Evolutionary conservation across 106 monocot genomes (phyloP).

Genomic region (Xerophyta viscosa): DNA sequence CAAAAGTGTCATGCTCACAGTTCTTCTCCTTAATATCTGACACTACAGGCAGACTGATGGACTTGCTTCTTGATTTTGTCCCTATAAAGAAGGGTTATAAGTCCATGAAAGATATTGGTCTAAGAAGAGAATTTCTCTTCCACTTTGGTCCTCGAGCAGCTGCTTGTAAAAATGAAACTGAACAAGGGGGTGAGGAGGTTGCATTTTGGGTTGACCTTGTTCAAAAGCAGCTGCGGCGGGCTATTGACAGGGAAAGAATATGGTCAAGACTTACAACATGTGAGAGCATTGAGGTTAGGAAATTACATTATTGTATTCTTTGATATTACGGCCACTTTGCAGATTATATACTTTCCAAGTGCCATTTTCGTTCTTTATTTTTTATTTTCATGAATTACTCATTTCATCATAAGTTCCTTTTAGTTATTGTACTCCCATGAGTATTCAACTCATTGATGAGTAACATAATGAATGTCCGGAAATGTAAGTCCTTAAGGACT

Average conservation of each 20-base stretch:
- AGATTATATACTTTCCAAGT: neutral
- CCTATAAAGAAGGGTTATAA: conserved; percentile 64
- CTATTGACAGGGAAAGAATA: conserved; percentile 91
- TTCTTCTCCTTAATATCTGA: conserved; percentile 81
- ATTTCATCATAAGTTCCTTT: no score
- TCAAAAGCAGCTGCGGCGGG: conserved; percentile 64
- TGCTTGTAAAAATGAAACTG: conserved; percentile 31
- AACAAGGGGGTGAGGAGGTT: conserved; percentile 59
- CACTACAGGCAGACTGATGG: conserved; percentile 83
- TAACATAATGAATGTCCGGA: no score
- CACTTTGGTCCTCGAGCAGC: conserved; percentile 95
- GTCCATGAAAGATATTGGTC: conserved; percentile 78
- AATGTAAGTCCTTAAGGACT: no score
- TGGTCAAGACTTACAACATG: conserved; percentile 97
- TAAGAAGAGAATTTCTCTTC: conserved; percentile 77
- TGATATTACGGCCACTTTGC: neutral
- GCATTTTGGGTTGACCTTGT: conserved; percentile 89
- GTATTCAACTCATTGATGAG: no score
- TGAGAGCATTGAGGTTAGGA: conserved; percentile 95
- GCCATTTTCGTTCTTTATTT: neutral
- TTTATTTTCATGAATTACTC: no score
- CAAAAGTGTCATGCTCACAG: conserved; percentile 76
- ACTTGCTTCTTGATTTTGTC: conserved; percentile 78
- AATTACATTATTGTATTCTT: neutral
- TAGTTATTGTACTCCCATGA: no score